Evolutionary conservation across 352 stramenopile species (phyloP).

Genomic region (Globisporangium mamillatum): DNA sequence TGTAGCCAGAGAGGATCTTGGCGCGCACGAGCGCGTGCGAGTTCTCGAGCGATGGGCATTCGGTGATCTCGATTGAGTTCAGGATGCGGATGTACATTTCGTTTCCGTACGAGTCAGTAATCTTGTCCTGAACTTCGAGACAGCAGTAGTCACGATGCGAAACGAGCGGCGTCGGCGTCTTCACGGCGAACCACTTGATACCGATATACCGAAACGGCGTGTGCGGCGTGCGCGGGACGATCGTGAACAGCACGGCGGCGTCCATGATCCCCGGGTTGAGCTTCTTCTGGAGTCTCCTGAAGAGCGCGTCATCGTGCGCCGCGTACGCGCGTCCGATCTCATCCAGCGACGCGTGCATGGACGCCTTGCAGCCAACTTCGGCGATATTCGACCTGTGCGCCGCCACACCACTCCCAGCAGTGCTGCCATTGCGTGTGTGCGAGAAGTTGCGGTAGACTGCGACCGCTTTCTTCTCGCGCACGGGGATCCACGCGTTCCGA

Average conservation of each 20-base stretch:
- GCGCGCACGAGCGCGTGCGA: slow-evolving; percentile 83
- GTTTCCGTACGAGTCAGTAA: slow-evolving; percentile 76
- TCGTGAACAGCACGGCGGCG: slow-evolving; percentile 70
- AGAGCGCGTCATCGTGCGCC: slow-evolving; percentile 77
- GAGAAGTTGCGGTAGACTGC: slow-evolving; percentile 81
- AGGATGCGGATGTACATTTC: slow-evolving; percentile 84
- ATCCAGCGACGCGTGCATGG: slow-evolving; percentile 66
- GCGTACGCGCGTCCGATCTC: slow-evolving; percentile 75
- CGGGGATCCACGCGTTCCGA: slow-evolving; percentile 82
- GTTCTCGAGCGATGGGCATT: slow-evolving; percentile 83
- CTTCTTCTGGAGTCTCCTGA: slow-evolving; percentile 78
- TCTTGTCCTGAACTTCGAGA: slow-evolving; percentile 85
- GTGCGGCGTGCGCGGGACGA: slow-evolving; percentile 69
- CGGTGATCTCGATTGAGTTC: slow-evolving; percentile 75
- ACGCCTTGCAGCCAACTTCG: slow-evolving; percentile 70
- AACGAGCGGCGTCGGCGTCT: slow-evolving; percentile 76
- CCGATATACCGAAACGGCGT: slow-evolving; percentile 82
- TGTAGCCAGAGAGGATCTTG: slow-evolving; percentile 73
- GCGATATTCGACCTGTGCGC: slow-evolving; percentile 78
- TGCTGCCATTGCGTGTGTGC: slow-evolving; percentile 27
- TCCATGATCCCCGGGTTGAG: slow-evolving; percentile 72
- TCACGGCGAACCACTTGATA: slow-evolving; percentile 87
- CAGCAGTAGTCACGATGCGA: slow-evolving; percentile 85
- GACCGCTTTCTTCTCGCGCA: slow-evolving; percentile 82
- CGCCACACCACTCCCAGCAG: slow-evolving; percentile 21